These are phyloP conservation scores for Protomyces inundatus DNA, from an alignment of 1,139 yeast genomes.

Conservation along the genomic window DNA sequence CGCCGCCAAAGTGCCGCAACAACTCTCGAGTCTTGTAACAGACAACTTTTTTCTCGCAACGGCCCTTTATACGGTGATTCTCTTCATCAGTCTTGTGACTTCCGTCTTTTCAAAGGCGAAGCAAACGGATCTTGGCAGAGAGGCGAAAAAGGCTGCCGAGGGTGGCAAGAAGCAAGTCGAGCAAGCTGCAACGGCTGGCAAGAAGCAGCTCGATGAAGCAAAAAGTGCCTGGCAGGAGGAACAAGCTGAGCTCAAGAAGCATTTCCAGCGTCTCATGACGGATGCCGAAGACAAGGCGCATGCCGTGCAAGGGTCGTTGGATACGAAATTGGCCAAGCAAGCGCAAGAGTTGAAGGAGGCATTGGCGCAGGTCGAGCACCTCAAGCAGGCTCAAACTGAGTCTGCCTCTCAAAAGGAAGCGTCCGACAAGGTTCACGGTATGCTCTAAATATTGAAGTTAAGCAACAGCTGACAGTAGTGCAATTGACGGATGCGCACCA, in stretches of 20 bases:
- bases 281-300: not conserved
- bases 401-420: not conserved
- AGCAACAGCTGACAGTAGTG: not conserved
- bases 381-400: not conserved
- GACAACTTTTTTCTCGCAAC: slow-evolving; percentile 15
- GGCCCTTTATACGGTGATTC: slow-evolving; percentile 3
- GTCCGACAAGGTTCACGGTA: not conserved
- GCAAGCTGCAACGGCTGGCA: not conserved
- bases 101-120: slow-evolving; percentile 8
- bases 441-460: not conserved
- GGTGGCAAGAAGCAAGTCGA: not conserved
- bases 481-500: slow-evolving; percentile 8
- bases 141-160: slow-evolving; percentile 3
- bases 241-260: slow-evolving; percentile 13
- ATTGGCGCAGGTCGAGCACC: not conserved
- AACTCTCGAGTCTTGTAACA: not conserved
- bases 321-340: not conserved
- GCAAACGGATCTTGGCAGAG: slow-evolving; percentile 3
- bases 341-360: not conserved
- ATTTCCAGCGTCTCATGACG: slow-evolving; percentile 1
- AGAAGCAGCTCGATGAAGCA: not conserved
- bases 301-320: not conserved
- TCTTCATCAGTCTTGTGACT: not conserved
- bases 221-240: slow-evolving; percentile 12
- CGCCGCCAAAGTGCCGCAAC: not conserved